These are phyloP conservation scores for Trametes elegans DNA, from an alignment of 768 basidiomycete species.

Conservation along the genomic window DNA sequence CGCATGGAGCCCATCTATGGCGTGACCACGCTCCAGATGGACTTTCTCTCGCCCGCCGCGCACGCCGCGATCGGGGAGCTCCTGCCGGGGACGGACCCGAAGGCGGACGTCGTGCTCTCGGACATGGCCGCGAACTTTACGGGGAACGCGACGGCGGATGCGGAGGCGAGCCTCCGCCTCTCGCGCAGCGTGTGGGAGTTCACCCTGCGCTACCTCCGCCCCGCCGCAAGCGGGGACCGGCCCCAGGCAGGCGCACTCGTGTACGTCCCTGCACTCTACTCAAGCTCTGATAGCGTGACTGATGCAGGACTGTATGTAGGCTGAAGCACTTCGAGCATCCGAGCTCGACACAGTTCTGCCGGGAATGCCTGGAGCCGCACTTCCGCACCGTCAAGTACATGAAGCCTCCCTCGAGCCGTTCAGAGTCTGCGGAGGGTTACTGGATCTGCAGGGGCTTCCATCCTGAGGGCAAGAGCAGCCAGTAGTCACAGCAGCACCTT, in stretches of 20 bases:
- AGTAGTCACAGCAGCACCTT: background rate
- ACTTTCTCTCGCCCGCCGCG: slow-evolving; percentile 67
- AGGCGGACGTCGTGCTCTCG: slow-evolving; percentile 79
- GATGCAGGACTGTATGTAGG: slow-evolving; percentile 37
- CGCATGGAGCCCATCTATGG: slow-evolving; percentile 70
- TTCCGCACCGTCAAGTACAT: slow-evolving; percentile 67
- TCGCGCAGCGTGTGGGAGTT: slow-evolving; percentile 75
- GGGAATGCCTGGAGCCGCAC: slow-evolving; percentile 50
- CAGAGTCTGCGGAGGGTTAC: slow-evolving; percentile 80
- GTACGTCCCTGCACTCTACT: slow-evolving; percentile 37
- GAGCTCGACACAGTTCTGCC: slow-evolving; percentile 60
- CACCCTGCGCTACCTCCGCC: slow-evolving; percentile 49
- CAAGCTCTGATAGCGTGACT: background rate
- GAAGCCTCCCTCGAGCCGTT: slow-evolving; percentile 82
- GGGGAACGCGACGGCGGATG: slow-evolving; percentile 68
- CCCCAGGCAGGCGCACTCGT: slow-evolving; percentile 52
- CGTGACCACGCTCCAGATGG: slow-evolving; percentile 69
- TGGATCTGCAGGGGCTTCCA: slow-evolving; percentile 82
- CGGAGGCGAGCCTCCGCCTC: slow-evolving; percentile 66
- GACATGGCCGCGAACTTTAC: slow-evolving; percentile 89
- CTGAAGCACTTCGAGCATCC: slow-evolving; percentile 88
- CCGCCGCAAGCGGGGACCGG: slow-evolving; percentile 42
- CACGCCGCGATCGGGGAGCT: slow-evolving; percentile 42
- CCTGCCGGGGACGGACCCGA: slow-evolving; percentile 37
- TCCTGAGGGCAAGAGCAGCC: slow-evolving; percentile 14